Evolutionary conservation across 495 filamentous ascomycete genomes (phyloP), one percentile per base, ranked within the genome.

Genomic region (Lasiosphaeria miniovina): DNA sequence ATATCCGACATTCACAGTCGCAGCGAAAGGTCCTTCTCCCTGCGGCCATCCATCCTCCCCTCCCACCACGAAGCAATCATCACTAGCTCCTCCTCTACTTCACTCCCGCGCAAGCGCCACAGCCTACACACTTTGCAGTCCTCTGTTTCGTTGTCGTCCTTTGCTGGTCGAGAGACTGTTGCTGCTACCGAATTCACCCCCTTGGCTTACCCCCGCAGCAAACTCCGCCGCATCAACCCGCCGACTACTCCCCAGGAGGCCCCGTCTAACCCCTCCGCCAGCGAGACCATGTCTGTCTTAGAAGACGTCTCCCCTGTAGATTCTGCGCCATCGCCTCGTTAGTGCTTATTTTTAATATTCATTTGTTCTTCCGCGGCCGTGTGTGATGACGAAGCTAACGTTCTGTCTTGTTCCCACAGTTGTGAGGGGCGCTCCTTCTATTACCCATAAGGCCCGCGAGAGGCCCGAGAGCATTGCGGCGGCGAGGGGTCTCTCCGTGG

Each of bases 81-180:
- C 4, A 54, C 24, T 40, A 50, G 46, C 9, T n/a, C 24, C 35
- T 41, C 59, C 3, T n/a, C 33, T 31, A 33, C 48, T 38, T 49
- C 62, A 4, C 15, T 52, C 32, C 55, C 67, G 3, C 67, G 62
- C 33, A 69, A 65, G 57, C 63, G 65, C 12, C 65, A 69, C 36
- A 74, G 68, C 41, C 36, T 68, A 12, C 68, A 71, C 12, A 65
- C 61, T 14, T 54, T 74, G n/a, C 69, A 66, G 33, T 63, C 65
- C 0, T 65, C 70, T 32, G 31, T 60, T 8, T 70, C 65, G 35
- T 66, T 61, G 40, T 66, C 63, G 4, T 54, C 61, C 41, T 9
- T 54, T 56, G 54, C 56, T 12, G 65, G 53, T 51, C 52, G 54
- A 14, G 68, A 72, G 32, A 33, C 49, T 3, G 8, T 52, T 32